Evolutionary conservation across 2,329 filamentous ascomycete species (phyloP).

Genomic region (Colletotrichum magnum): DNA sequence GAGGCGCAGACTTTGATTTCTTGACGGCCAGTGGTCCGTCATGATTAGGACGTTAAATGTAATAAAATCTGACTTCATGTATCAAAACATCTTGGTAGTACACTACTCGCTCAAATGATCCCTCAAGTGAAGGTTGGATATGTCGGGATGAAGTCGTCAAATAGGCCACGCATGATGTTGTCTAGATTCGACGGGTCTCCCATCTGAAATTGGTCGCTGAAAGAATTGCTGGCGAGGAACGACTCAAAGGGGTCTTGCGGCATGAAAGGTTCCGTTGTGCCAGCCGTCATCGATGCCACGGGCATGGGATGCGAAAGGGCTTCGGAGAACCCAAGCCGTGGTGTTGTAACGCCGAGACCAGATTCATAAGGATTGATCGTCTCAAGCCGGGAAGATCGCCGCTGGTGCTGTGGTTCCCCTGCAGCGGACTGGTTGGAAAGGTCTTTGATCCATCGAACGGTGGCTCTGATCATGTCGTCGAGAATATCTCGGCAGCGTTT

Average conservation of each 20-base stretch:
- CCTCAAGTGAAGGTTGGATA: conserved; percentile 24
- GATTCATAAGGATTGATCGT: conserved; percentile 14
- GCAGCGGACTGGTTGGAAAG: not conserved
- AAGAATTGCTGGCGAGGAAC: conserved; percentile 44
- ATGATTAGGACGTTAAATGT: not conserved
- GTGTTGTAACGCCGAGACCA: not conserved
- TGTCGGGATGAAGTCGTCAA: conserved; percentile 55
- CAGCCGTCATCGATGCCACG: conserved; percentile 1
- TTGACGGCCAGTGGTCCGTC: conserved; percentile 57
- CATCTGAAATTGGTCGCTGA: conserved; percentile 48
- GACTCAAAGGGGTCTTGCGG: conserved; percentile 45
- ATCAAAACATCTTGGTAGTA: conserved; percentile 1
- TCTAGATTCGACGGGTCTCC: conserved; percentile 50
- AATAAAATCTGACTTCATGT: not conserved
- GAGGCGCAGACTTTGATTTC: conserved; percentile 74
- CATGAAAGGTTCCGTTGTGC: not conserved
- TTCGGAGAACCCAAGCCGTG: conserved; percentile 1
- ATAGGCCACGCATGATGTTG: conserved; percentile 50
- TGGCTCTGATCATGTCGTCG: conserved; percentile 54
- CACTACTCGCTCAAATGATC: not conserved
- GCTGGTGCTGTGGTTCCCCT: not conserved
- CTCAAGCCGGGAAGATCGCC: conserved; percentile 19
- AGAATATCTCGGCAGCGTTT: conserved; percentile 61
- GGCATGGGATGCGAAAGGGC: conserved; percentile 1
- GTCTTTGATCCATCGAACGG: conserved; percentile 47